These are phyloP conservation scores for Eleusine indica DNA, from an alignment of 176 grass and related monocot species.

Conservation along the genomic window DNA sequence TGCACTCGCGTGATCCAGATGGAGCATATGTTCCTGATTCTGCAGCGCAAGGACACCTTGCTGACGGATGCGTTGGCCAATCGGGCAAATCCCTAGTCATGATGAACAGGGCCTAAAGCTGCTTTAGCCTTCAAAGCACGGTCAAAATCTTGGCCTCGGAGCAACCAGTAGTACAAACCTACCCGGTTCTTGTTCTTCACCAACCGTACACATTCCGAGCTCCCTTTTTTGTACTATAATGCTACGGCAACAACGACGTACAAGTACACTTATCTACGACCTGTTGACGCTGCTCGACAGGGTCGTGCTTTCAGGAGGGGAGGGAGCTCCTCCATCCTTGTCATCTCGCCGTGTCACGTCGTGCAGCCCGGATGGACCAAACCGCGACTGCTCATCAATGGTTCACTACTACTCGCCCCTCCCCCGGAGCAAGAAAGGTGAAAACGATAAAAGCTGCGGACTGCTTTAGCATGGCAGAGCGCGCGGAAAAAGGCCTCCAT, in stretches of 20 bases:
- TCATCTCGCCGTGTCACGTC: neutral
- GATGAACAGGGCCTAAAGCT: neutral
- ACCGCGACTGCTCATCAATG: constrained; percentile 9
- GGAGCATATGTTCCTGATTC: constrained; percentile 8
- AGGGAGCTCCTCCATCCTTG: neutral
- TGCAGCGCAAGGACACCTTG: constrained; percentile 17
- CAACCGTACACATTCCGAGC: neutral
- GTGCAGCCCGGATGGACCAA: neutral
- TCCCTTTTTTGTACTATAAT: neutral
- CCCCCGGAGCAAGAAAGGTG: constrained; percentile 21
- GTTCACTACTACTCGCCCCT: neutral
- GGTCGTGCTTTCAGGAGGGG: neutral
- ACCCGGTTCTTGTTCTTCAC: neutral
- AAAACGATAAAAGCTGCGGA: neutral
- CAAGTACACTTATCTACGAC: constrained; percentile 8
- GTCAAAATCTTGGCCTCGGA: neutral
- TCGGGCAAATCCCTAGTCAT: neutral
- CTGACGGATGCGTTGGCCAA: constrained; percentile 4
- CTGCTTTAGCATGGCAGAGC: constrained; percentile 9
- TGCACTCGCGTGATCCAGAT: neutral
- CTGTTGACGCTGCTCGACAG: neutral
- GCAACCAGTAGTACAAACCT: neutral
- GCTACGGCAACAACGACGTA: neutral
- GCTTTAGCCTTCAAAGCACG: neutral
- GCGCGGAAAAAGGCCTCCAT: constrained; percentile 37